These are phyloP conservation scores for Atkinsonella hypoxylon DNA, from an alignment of 2,329 filamentous ascomycete species.

Conservation along the genomic window DNA sequence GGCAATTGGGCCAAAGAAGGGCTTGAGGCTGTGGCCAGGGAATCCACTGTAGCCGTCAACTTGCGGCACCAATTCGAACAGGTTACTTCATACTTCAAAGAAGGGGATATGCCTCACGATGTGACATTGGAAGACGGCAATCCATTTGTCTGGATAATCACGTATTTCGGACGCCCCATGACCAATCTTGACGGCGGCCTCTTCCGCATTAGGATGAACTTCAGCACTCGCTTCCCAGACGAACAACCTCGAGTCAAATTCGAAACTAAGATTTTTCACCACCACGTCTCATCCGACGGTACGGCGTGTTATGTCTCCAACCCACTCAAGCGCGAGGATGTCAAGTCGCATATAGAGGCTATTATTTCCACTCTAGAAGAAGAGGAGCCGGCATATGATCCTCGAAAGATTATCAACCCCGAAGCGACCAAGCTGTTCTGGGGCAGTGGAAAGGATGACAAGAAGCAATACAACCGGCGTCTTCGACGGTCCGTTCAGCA, in stretches of 20 bases:
- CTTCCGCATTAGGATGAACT: constrained; percentile 65
- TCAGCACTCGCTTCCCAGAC: constrained; percentile 77
- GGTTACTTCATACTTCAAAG: constrained; percentile 62
- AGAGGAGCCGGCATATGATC: constrained; percentile 78
- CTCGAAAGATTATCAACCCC: constrained; percentile 72
- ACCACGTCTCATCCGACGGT: constrained; percentile 69
- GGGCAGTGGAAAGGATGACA: constrained; percentile 59
- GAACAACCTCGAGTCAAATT: constrained; percentile 79
- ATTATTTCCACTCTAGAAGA: constrained; percentile 79
- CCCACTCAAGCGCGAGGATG: constrained; percentile 53
- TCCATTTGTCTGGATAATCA: constrained; percentile 79
- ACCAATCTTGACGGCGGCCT: constrained; percentile 87
- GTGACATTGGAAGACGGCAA: constrained; percentile 68
- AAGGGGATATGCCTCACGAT: constrained; percentile 59
- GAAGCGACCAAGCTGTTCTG: constrained; percentile 82
- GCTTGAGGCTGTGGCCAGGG: constrained; percentile 45
- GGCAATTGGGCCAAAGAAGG: constrained; percentile 61
- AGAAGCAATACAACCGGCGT: constrained; percentile 73
- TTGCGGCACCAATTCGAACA: constrained; percentile 78
- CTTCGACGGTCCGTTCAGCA: constrained; percentile 66
- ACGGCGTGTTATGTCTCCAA: constrained; percentile 71
- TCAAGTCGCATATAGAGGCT: constrained; percentile 71
- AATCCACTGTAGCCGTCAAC: constrained; percentile 67
- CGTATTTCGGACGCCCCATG: constrained; percentile 85
- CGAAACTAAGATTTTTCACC: constrained; percentile 75